Conservation (phyloP, 2,329 filamentous ascomycete species). For the Diaporthe capsici region DNA sequence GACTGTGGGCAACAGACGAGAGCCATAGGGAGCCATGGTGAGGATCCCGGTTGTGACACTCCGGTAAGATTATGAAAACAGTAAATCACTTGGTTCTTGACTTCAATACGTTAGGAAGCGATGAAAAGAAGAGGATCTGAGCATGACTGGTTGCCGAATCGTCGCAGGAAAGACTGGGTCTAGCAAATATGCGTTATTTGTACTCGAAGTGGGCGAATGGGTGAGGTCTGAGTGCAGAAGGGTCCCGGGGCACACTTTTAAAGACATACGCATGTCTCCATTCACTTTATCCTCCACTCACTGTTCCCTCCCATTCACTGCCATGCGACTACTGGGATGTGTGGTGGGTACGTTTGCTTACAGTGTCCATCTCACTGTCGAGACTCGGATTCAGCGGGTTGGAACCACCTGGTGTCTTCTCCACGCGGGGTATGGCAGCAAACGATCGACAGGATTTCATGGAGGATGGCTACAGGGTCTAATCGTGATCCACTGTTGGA, state of each 20-base stretch:
- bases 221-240: no score
- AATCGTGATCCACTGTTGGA: not conserved
- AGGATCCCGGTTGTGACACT: not conserved
- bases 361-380: no score
- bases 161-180: no score
- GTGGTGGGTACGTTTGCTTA: not conserved
- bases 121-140: not conserved
- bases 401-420: not conserved
- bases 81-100: not conserved
- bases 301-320: no score
- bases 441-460: not conserved
- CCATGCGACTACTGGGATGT: not conserved
- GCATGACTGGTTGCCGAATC: no score
- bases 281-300: no score
- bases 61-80: no score
- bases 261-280: no score
- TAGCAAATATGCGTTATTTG: no score
- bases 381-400: no score
- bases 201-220: no score
- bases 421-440: not conserved
- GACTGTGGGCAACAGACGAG: conserved; percentile 29
- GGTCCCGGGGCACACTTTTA: no score
- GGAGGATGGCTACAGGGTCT: not conserved
- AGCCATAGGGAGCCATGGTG: conserved; percentile 22
- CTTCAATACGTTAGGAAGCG: not conserved